Conservation (phyloP, 2,329 filamentous ascomycete species). For the Aspergillus costaricaensis region DNA sequence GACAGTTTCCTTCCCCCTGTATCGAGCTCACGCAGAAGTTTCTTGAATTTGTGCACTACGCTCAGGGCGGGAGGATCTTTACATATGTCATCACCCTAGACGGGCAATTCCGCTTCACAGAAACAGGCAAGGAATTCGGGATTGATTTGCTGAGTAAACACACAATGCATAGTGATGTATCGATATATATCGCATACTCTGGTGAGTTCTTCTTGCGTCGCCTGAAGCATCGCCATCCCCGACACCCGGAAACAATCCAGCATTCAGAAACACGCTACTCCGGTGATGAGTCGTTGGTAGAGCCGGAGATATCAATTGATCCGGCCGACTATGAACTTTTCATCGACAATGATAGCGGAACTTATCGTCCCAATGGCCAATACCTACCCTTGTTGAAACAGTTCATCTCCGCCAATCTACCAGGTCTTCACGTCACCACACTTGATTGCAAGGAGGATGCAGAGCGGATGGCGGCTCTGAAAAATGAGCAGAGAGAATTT, state of each 20-base stretch:
- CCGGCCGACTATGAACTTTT: slow-evolving; percentile 74
- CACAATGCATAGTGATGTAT: slow-evolving; percentile 94
- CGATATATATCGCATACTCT: slow-evolving; percentile 85
- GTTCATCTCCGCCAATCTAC: slow-evolving; percentile 73
- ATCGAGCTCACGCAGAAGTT: slow-evolving; percentile 75
- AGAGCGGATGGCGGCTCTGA: slow-evolving; percentile 71
- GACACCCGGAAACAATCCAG: slow-evolving; percentile 30
- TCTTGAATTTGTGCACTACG: slow-evolving; percentile 81
- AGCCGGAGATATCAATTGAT: slow-evolving; percentile 53
- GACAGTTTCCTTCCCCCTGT: slow-evolving; percentile 66
- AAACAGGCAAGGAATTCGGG: slow-evolving; percentile 93
- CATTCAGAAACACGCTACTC: slow-evolving; percentile 38
- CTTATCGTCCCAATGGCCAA: slow-evolving; percentile 82
- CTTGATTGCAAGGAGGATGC: slow-evolving; percentile 74
- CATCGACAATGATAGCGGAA: slow-evolving; percentile 95
- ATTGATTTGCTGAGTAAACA: slow-evolving; percentile 93
- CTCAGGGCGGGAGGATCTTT: slow-evolving; percentile 81
- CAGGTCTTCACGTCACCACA: slow-evolving; percentile 71
- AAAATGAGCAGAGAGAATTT: slow-evolving; percentile 69
- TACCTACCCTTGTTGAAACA: slow-evolving; percentile 69
- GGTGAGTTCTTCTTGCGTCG: slow-evolving; percentile 90
- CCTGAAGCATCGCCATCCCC: slow-evolving; percentile 53
- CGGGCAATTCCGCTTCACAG: slow-evolving; percentile 83
- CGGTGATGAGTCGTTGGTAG: slow-evolving; percentile 36
- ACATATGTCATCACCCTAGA: slow-evolving; percentile 92